Conservation (phyloP, 2,329 filamentous ascomycete species). For the Talaromyces verruculosus region DNA sequence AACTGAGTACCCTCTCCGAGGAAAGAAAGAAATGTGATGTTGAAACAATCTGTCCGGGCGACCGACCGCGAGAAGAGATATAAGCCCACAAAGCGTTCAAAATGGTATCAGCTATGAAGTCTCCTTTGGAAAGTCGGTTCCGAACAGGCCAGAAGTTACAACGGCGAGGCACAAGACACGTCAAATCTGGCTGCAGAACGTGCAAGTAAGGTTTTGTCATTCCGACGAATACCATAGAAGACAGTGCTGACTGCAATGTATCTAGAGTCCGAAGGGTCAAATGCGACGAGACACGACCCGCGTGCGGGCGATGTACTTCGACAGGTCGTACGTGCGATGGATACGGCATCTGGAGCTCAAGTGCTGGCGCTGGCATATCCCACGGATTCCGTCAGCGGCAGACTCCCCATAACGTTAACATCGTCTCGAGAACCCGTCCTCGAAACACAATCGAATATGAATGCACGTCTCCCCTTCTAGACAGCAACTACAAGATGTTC, state of each 20-base stretch:
- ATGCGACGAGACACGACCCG: conserved; percentile 18
- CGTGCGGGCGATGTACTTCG: conserved; percentile 12
- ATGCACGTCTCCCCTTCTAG: background rate
- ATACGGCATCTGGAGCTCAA: conserved; percentile 5
- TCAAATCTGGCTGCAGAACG: conserved; percentile 17
- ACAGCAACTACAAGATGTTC: background rate
- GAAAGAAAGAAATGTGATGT: background rate
- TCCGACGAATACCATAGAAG: no score
- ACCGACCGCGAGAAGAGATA: background rate
- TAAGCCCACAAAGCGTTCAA: background rate
- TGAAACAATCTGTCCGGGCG: no score
- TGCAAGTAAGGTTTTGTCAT: conserved; percentile 14
- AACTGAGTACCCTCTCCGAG: background rate
- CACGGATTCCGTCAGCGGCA: background rate
- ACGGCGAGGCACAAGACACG: conserved; percentile 2
- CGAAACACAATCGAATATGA: background rate
- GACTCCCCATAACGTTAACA: background rate
- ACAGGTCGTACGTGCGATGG: conserved; percentile 19
- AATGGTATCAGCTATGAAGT: background rate
- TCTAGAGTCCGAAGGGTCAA: conserved; percentile 12
- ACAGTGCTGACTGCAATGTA: background rate
- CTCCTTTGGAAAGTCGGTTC: background rate
- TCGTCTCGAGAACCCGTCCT: no score
- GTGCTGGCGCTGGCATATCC: background rate
- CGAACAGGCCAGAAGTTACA: background rate